These are phyloP conservation scores for Wickerhamia fluorescens DNA, from an alignment of 805 yeast genomes.

Conservation along the genomic window DNA sequence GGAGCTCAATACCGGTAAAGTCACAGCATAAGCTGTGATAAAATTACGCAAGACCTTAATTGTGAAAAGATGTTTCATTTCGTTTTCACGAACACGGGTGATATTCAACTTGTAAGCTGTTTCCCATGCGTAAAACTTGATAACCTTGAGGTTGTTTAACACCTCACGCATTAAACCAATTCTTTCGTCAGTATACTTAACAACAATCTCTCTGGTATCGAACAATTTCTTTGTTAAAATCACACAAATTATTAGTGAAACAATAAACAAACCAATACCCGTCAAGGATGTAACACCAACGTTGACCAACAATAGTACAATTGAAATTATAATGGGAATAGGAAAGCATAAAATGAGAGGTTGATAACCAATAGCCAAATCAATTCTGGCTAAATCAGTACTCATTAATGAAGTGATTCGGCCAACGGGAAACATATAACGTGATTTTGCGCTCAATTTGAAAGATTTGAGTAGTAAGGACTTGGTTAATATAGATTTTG, in stretches of 20 bases:
- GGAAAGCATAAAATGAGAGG: conserved; percentile 38
- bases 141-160: conserved; percentile 33
- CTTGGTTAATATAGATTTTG: conserved; percentile 34
- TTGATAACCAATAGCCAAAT: conserved; percentile 37
- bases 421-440: conserved; percentile 30
- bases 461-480: conserved; percentile 33
- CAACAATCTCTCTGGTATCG: conserved; percentile 27
- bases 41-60: conserved; percentile 36
- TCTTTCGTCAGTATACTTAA: conserved; percentile 34
- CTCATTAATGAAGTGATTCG: conserved; percentile 35
- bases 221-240: conserved; percentile 28
- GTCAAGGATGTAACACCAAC: conserved; percentile 35
- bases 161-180: conserved; percentile 38
- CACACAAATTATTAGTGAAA: conserved; percentile 29
- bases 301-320: conserved; percentile 26
- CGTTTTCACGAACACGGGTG: conserved; percentile 28
- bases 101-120: conserved; percentile 31
- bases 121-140: conserved; percentile 44
- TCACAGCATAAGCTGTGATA: conserved; percentile 38
- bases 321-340: conserved; percentile 33
- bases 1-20: conserved; percentile 36
- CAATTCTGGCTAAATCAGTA: conserved; percentile 38
- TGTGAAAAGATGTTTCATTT: conserved; percentile 35
- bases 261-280: conserved; percentile 35
- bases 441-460: conserved; percentile 26